Base-by-base conservation (phyloP, 768 basidiomycete genomes). In the Boletales sp. region DNA sequence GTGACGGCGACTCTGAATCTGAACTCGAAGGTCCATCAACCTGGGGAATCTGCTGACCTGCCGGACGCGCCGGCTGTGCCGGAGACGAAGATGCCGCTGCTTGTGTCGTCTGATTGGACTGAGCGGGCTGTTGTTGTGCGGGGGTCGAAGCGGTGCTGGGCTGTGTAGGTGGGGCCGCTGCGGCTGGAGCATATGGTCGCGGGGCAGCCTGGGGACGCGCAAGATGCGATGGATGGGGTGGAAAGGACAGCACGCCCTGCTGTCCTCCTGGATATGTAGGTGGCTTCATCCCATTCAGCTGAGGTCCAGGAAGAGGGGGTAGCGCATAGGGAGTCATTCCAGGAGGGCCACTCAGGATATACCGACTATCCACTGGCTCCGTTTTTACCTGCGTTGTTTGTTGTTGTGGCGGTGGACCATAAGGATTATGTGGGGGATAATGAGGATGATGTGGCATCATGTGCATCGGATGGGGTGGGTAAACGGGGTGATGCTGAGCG, bases 11-110 rank as follows among this genome's bases (percentile, higher is more conserved):
- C 19, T 82, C 86, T 1, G 86, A 87, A 39, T 74, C 82, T 3
- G 87, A 86, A 2, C 70, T 74, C 0, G 80, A 76, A 1, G 90
- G 87, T 0, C 90, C 90, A 59, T 92, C 90, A 8, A 84, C 81
- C 60, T 92, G 90, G 1, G 90, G 90, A 54, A 92, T 90, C 33
- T 63, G 62, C 40, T 61, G 67, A 35, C 54, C 55, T 2, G 54
- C 37, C 10, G 64, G 38, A 31, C 61, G 58, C 50, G 59, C 19
- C 42, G 48, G 55, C 42, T 67, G 51, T 18, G 37, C 21, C 1
- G 47, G 44, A 11, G 66, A 32, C 36, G 56, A 57, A 40, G 64
- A 15, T 15, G 37, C 54, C 18, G 65, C 17, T 13, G 56, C 13
- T 36, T 50, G 57, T 2, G 47, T 15, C 13, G 42, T 15, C 21